phyloP scores from a whole-genome alignment of 768 basidiomycete species.

The Pleurotus djamor region DNA sequence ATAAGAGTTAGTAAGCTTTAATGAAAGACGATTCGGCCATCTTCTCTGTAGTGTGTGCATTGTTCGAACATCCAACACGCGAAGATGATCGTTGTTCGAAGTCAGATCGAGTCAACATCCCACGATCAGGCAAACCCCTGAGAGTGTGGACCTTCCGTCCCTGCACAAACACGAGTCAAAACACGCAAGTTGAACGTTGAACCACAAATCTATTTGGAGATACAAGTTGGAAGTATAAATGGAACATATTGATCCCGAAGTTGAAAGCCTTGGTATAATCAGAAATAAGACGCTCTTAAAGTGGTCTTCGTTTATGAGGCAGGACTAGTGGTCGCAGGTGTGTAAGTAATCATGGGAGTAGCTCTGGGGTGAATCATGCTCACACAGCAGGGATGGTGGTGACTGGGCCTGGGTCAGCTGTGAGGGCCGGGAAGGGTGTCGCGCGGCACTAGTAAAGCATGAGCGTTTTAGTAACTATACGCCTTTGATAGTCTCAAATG shows the following conservation, averaged over 20 bases:
- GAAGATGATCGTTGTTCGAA: neutral
- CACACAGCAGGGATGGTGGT: constrained; percentile 6
- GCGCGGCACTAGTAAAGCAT: constrained; percentile 1
- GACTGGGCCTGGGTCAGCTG: constrained; percentile 6
- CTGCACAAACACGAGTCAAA: neutral
- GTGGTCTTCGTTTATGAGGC: neutral
- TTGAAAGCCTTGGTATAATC: no score
- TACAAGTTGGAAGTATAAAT: neutral
- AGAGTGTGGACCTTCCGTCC: neutral
- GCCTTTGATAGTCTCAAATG: neutral
- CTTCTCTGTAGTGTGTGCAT: neutral
- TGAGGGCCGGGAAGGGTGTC: constrained; percentile 5
- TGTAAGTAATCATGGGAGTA: neutral
- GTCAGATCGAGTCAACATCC: neutral
- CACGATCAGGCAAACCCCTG: constrained; percentile 1
- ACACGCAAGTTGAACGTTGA: neutral
- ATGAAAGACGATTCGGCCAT: neutral
- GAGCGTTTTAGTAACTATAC: neutral
- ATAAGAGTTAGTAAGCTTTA: neutral
- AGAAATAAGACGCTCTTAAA: no score
- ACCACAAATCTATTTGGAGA: neutral
- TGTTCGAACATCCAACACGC: neutral
- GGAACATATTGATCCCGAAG: no score
- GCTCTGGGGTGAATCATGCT: neutral
- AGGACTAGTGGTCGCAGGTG: neutral